Conservation (phyloP, 2,329 filamentous ascomycete species). For the Talaromyces sp. region DNA sequence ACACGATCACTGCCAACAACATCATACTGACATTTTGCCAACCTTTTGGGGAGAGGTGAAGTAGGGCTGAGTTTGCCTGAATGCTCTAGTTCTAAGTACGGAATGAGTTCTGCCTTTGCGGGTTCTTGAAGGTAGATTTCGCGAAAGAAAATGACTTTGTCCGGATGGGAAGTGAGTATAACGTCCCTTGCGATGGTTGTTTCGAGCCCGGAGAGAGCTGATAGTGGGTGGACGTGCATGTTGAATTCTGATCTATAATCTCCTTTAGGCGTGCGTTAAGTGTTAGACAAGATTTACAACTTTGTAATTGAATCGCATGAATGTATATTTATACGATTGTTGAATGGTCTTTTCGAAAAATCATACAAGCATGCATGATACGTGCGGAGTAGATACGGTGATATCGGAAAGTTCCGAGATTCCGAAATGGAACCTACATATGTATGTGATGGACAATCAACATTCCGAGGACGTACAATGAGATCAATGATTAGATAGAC, state of each 20-base stretch:
- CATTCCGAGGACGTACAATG: background rate
- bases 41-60: conserved; percentile 44
- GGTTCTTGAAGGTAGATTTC: conserved; percentile 51
- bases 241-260: background rate
- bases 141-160: conserved; percentile 40
- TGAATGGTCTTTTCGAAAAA: too few species aligned
- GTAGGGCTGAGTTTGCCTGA: conserved; percentile 35
- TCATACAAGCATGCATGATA: too few species aligned
- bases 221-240: conserved; percentile 25
- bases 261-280: background rate
- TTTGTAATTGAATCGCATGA: too few species aligned
- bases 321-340: background rate
- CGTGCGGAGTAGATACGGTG: background rate
- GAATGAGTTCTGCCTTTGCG: conserved; percentile 44
- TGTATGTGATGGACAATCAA: background rate
- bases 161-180: conserved; percentile 25
- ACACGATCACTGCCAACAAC: conserved; percentile 49
- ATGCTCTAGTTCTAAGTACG: conserved; percentile 48
- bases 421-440: background rate
- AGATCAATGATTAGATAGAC: background rate
- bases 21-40: conserved; percentile 54
- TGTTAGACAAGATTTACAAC: background rate
- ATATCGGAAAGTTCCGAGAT: background rate
- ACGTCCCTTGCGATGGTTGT: conserved; percentile 33
- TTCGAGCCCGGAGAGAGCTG: conserved; percentile 31